A percentile compares a stretch with the other conserved stretches of the same genome.
These are phyloP conservation scores for Colletotrichum costaricense DNA, from an alignment of 2,329 filamentous ascomycete species.

Conservation along the genomic window DNA sequence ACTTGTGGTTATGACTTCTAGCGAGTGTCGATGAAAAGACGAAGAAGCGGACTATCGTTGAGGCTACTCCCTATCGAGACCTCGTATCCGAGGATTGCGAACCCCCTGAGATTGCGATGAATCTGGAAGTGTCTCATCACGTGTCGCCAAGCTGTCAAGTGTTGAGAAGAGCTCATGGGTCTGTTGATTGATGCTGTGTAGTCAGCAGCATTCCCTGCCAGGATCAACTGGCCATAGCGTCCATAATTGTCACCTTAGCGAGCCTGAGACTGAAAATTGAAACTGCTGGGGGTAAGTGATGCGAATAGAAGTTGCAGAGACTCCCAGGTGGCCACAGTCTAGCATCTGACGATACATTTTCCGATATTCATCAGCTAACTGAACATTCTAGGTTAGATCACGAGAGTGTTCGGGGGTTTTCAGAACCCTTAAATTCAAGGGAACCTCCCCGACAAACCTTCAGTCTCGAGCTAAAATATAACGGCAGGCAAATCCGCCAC, in stretches of 20 bases:
- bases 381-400: not conserved
- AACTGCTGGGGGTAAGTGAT: not conserved
- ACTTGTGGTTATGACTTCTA: not conserved
- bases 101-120: conserved; percentile 7
- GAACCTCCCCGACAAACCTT: not conserved
- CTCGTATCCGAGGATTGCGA: conserved; percentile 17
- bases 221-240: conserved; percentile 13
- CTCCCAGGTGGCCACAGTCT: not conserved
- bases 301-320: not conserved
- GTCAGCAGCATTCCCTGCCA: conserved; percentile 14
- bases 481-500: no score
- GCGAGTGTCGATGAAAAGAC: not conserved
- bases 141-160: conserved; percentile 31
- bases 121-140: conserved; percentile 36
- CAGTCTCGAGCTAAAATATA: not conserved
- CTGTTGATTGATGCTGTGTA: not conserved
- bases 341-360: not conserved
- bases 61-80: not conserved
- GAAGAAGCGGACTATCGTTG: not conserved
- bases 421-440: not conserved
- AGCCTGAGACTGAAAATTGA: not conserved
- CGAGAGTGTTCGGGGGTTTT: not conserved
- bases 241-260: not conserved
- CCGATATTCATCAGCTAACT: not conserved
- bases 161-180: conserved; percentile 14